Evolutionary conservation across 139 green algal species (phyloP), one percentile per base, ranked within the genome.

Genomic region (Chlamydomonas schloesseri): DNA sequence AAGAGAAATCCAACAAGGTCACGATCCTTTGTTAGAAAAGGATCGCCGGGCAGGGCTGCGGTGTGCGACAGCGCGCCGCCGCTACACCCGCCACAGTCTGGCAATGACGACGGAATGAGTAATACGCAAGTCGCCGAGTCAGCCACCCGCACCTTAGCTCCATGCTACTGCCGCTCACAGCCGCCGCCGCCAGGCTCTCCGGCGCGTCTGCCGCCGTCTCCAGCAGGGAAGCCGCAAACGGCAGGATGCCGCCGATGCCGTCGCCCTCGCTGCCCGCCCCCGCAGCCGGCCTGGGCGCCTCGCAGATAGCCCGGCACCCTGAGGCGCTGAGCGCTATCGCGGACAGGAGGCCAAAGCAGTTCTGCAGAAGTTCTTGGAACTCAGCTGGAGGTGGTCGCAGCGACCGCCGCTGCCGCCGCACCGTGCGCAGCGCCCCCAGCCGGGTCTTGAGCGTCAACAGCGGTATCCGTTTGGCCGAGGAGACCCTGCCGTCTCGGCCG

Each of bases 321-420:
- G 26, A 47, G 11, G 31, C 65, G 31, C 65, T 77, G 9, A 76
- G 79, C 24, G 79, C 18, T 4, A 85, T 0, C 47, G 79, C 79
- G 17, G 79, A 33, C 65, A 85, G 67, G n/a, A 76, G 67, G 20
- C 79, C 79, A 8, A 73, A 31, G 31, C 67, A 76, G 68, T 67
- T 77, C 3, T 18, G 13, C 47, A 75, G 0, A 13, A 85, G 79
- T 47, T 58, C 47, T 67, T 85, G 79, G 6, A 85, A 17, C 20
- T 60, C 60, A 0, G 36, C 60, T 0, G 60, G 36, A 13, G 58
- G 26, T 18, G 55, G 64, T 0, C 37, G 28, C 58, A 37, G 37
- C 31, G 47, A 6, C 46, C 9, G 47, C 3, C 47, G 64, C 10
- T 26, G 42, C 15, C 23, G 8, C 4, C 78, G 78, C 13, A 84